Evolutionary conservation across 805 yeast genomes (phyloP).

Genomic region (Yarrowia porcina): DNA sequence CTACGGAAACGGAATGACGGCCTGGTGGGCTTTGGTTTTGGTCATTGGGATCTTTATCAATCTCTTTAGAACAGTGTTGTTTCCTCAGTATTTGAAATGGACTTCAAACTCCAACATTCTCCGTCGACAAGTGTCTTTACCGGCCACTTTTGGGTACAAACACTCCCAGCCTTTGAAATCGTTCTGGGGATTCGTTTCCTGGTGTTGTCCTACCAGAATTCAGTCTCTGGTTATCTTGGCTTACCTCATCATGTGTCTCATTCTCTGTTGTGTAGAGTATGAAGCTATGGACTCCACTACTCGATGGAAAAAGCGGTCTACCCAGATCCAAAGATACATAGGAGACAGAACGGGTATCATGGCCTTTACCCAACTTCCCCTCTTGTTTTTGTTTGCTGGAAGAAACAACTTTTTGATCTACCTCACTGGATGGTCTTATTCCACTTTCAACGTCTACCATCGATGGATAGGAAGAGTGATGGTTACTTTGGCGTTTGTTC

Average conservation of each 20-base stretch:
- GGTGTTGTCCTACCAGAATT: constrained; percentile 43
- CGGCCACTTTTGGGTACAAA: constrained; percentile 35
- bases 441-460: constrained; percentile 62
- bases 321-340: constrained; percentile 30
- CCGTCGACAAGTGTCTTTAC: constrained; percentile 36
- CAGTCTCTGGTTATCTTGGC: constrained; percentile 42
- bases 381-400: constrained; percentile 49
- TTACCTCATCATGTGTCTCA: constrained; percentile 38
- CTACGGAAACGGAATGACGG: constrained; percentile 34
- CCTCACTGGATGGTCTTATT: constrained; percentile 59
- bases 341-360: constrained; percentile 33
- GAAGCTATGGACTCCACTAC: constrained; percentile 13
- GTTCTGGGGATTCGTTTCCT: neutral
- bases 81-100: constrained; percentile 9
- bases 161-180: constrained; percentile 37
- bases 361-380: constrained; percentile 33
- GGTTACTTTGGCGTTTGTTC: constrained; percentile 32
- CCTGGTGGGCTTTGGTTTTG: constrained; percentile 37
- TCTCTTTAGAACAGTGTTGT: constrained; percentile 28
- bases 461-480: constrained; percentile 36
- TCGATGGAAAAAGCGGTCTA: constrained; percentile 36
- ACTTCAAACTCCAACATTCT: constrained; percentile 27
- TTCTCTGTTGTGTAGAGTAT: constrained; percentile 30
- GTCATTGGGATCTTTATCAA: constrained; percentile 31
- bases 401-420: constrained; percentile 64